phyloP scores from a whole-genome alignment of 129 eudicot genomes.

The Chrysanthemum makinoi region DNA sequence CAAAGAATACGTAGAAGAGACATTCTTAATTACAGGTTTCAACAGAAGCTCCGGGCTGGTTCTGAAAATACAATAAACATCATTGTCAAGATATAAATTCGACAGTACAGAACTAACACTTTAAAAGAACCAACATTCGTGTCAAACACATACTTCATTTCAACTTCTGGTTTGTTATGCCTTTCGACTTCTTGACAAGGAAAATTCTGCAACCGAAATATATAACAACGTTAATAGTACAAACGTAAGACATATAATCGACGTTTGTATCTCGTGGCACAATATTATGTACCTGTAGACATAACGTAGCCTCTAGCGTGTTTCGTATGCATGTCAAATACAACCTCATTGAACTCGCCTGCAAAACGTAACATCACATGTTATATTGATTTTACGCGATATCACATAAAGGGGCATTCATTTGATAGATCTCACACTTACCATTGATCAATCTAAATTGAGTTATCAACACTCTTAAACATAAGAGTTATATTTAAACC shows the following conservation, averaged over 20 bases:
- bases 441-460: too few species aligned
- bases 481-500: too few species aligned
- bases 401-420: too few species aligned
- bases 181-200: constrained; percentile 98
- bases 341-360: constrained; percentile 72
- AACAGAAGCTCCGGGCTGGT: constrained; percentile 91
- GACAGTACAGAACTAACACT: neutral
- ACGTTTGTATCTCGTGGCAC: neutral
- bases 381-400: too few species aligned
- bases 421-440: too few species aligned
- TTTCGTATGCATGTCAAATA: constrained; percentile 79
- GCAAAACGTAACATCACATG: constrained; percentile 23
- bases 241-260: too few species aligned
- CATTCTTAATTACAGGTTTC: constrained; percentile 77
- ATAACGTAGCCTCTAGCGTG: constrained; percentile 89
- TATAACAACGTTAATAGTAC: neutral
- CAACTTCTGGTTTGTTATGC: constrained; percentile 95
- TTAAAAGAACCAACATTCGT: neutral
- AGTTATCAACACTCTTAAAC: too few species aligned
- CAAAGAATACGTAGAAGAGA: neutral
- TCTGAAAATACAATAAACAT: constrained; percentile 49
- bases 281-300: constrained; percentile 51
- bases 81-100: neutral
- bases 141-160: constrained; percentile 57
- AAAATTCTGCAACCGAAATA: constrained; percentile 62